Evolutionary conservation across 352 stramenopile species (phyloP).

Genomic region (Globisporangium perplexum): DNA sequence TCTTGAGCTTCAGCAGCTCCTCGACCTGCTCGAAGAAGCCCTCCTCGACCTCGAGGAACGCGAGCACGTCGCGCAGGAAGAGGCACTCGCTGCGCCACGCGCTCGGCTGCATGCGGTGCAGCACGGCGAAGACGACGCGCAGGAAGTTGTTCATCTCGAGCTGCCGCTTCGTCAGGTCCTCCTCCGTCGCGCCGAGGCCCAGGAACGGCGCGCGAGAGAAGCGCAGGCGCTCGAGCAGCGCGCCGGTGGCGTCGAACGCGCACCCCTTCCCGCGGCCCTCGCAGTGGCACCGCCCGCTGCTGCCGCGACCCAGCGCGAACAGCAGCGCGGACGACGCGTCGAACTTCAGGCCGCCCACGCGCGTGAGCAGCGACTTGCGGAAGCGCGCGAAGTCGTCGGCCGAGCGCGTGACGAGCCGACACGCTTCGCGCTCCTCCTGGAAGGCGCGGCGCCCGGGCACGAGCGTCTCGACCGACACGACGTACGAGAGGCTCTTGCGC

Average conservation of each 20-base stretch:
- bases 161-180: conserved; percentile 57
- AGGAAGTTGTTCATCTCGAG: conserved; percentile 83
- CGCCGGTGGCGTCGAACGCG: conserved; percentile 62
- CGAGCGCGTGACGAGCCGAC: conserved; percentile 60
- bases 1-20: conserved; percentile 53
- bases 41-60: conserved; percentile 74
- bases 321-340: conserved; percentile 23
- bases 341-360: conserved; percentile 38
- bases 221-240: conserved; percentile 67
- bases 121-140: conserved; percentile 70
- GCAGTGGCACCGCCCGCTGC: conserved; percentile 47
- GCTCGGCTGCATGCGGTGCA: conserved; percentile 68
- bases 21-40: conserved; percentile 69
- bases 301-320: conserved; percentile 13
- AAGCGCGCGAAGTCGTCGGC: conserved; percentile 77
- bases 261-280: conserved; percentile 44
- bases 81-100: conserved; percentile 64
- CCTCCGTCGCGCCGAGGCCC: conserved; percentile 33
- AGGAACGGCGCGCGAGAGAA: conserved; percentile 78
- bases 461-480: conserved; percentile 74
- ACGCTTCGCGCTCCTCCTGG: conserved; percentile 61
- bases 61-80: conserved; percentile 77
- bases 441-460: conserved; percentile 47
- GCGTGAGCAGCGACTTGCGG: conserved; percentile 62
- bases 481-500: conserved; percentile 71